A percentile compares a stretch with the other conserved stretches of the same genome.
phyloP scores from a whole-genome alignment of 768 basidiomycete genomes.

The Leccinum arenicola region DNA sequence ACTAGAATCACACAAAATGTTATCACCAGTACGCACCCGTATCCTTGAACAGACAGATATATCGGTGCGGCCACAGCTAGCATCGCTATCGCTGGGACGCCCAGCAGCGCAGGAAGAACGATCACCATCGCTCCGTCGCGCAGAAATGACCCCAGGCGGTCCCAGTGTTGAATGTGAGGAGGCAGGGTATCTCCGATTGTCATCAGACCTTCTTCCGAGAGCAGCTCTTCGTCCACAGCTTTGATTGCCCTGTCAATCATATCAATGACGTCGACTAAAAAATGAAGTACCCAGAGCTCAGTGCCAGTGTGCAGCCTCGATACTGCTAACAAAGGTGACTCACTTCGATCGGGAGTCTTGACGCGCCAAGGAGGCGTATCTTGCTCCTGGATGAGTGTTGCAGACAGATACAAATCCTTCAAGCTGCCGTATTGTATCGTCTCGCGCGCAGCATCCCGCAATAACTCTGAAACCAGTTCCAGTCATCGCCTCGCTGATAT shows the following conservation, averaged over 20 bases:
- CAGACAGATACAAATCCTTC: not conserved
- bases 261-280: not conserved
- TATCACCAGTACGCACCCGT: not conserved
- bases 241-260: not conserved
- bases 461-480: not conserved
- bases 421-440: not conserved
- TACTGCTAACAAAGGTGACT: not conserved
- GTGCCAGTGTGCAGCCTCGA: not conserved
- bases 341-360: not conserved
- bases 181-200: not conserved
- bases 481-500: not conserved
- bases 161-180: not conserved
- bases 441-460: not conserved
- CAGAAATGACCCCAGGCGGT: not conserved
- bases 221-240: not conserved
- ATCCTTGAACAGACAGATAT: not conserved
- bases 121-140: not conserved
- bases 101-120: constrained; percentile 2
- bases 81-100: constrained; percentile 1
- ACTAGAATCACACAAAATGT: not conserved
- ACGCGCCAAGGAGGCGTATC: not conserved
- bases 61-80: not conserved
- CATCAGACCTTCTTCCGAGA: not conserved
- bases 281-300: not conserved
- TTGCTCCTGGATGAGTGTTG: not conserved